A percentile compares a stretch with the other conserved stretches of the same genome.
These are phyloP conservation scores for Cryptococcus maquisensis DNA, from an alignment of 1,284 basidiomycete species.

Conservation along the genomic window DNA sequence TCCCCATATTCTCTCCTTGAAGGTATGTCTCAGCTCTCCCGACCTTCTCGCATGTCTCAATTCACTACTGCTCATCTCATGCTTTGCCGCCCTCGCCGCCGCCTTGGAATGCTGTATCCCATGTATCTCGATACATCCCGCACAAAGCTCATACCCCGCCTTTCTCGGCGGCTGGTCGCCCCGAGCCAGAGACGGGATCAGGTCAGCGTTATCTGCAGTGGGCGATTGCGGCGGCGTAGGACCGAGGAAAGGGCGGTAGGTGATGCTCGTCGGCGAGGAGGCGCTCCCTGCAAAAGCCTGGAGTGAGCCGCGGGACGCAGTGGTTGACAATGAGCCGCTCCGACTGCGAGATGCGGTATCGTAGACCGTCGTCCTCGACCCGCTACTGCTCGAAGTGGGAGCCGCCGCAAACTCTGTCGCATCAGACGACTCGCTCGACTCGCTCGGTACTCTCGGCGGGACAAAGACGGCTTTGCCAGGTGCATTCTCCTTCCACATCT, in stretches of 20 bases:
- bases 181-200: neutral
- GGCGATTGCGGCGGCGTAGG: constrained; percentile 16
- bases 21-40: constrained; percentile 72
- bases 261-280: constrained; percentile 14
- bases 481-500: constrained; percentile 41
- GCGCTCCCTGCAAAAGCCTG: constrained; percentile 17
- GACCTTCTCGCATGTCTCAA: constrained; percentile 48
- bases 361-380: constrained; percentile 24
- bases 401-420: constrained; percentile 18
- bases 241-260: constrained; percentile 5
- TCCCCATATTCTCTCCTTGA: constrained; percentile 77
- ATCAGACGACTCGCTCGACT: constrained; percentile 17
- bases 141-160: constrained; percentile 75
- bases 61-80: constrained; percentile 43
- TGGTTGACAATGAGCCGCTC: constrained; percentile 23
- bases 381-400: constrained; percentile 5
- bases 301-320: constrained; percentile 13
- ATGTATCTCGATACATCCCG: constrained; percentile 66
- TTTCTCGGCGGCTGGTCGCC: constrained; percentile 25
- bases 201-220: neutral
- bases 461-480: constrained; percentile 24
- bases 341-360: constrained; percentile 13
- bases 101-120: constrained; percentile 66
- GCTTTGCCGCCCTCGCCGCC: constrained; percentile 20
- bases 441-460: constrained; percentile 10